A percentile compares a stretch with the other conserved stretches of the same genome.
Evolutionary conservation across 2,329 filamentous ascomycete genomes (phyloP).

Genomic region (Colletotrichum agaves): DNA sequence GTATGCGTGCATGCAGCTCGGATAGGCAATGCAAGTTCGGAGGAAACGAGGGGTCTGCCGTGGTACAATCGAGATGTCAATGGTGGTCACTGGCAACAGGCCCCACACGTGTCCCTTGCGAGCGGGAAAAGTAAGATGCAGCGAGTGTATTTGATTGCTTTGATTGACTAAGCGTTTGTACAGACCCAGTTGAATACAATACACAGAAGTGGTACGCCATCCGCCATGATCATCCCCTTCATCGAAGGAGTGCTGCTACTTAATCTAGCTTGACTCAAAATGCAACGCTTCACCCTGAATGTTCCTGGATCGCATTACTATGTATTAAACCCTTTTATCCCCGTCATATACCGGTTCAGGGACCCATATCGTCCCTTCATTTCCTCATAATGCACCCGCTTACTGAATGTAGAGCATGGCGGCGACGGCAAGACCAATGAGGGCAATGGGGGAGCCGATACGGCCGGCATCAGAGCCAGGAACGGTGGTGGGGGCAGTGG

Average conservation of each 20-base stretch:
- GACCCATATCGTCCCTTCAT: not conserved
- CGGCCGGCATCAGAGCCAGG: conserved; percentile 40
- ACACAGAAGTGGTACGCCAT: conserved; percentile 15
- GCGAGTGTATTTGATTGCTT: conserved; percentile 14
- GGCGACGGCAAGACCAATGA: conserved; percentile 52
- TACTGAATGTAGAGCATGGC: conserved; percentile 57
- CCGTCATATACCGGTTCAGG: conserved; percentile 31
- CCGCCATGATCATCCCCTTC: not conserved
- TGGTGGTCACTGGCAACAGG: not conserved
- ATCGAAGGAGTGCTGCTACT: conserved; percentile 17
- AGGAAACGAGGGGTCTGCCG: not conserved
- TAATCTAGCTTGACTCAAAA: conserved; percentile 23
- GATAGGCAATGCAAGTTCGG: conserved; percentile 4
- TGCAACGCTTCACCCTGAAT: conserved; percentile 32
- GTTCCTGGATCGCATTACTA: conserved; percentile 36
- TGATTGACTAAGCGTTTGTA: conserved; percentile 23
- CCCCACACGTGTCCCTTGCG: not conserved
- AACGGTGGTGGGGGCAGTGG: conserved; percentile 48
- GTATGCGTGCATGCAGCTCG: conserved; percentile 24
- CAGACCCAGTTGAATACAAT: conserved; percentile 15
- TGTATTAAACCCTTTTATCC: conserved; percentile 35
- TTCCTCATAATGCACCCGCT: conserved; percentile 24
- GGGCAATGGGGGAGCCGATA: conserved; percentile 52
- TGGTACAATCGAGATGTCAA: not conserved
- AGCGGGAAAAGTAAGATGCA: not conserved